A percentile compares a stretch with the other conserved stretches of the same genome.
Evolutionary conservation across 805 yeast species (phyloP).

Genomic region (Lipomyces lipofer): DNA sequence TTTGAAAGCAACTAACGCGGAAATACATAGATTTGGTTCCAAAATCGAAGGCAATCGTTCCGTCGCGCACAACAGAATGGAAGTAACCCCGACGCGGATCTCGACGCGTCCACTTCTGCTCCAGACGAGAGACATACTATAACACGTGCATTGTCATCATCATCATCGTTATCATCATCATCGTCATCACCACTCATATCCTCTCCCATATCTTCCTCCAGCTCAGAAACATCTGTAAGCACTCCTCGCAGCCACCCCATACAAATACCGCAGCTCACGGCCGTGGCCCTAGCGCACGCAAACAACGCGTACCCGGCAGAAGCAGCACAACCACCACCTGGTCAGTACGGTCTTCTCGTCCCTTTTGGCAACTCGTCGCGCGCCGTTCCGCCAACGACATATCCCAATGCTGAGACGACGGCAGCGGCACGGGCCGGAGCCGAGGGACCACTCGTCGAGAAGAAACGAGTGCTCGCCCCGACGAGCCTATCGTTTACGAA

Average conservation of each 20-base stretch:
- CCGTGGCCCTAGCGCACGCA: too few relatives aligned
- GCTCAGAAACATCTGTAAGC: background rate
- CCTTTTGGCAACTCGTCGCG: background rate
- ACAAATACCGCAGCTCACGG: too few relatives aligned
- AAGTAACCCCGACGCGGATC: constrained; percentile 13
- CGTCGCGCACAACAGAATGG: constrained; percentile 34
- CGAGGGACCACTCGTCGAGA: too few relatives aligned
- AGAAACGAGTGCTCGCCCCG: constrained; percentile 20
- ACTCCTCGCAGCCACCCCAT: too few relatives aligned
- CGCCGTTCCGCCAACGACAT: too few relatives aligned
- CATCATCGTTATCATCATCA: constrained; percentile 5
- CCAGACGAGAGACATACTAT: background rate
- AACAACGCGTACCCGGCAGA: too few relatives aligned
- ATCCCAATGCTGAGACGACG: too few relatives aligned
- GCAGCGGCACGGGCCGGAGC: too few relatives aligned
- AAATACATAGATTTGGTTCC: constrained; percentile 82
- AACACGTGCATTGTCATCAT: constrained; percentile 2
- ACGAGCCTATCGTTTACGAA: constrained; percentile 12
- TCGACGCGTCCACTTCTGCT: constrained; percentile 13
- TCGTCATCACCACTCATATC: background rate
- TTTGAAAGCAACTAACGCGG: too few relatives aligned
- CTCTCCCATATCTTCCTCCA: constrained; percentile 2
- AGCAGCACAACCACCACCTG: too few relatives aligned
- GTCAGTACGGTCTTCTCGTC: background rate
- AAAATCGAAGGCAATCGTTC: constrained; percentile 84